These are phyloP conservation scores for Oehlia diaphana DNA, from an alignment of 192 early-diverging fungal species.

Conservation along the genomic window DNA sequence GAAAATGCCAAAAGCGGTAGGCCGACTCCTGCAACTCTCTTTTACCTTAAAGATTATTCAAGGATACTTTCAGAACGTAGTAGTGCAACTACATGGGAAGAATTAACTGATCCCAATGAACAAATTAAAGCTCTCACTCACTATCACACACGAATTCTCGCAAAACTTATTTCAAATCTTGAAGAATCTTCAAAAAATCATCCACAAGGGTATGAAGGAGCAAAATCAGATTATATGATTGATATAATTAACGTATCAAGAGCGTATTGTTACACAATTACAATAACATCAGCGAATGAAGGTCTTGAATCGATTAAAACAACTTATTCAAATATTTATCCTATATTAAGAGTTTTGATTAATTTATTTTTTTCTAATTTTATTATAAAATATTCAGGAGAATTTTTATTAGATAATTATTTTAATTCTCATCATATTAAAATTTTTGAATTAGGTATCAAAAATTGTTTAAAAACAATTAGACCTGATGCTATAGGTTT, in stretches of 20 bases:
- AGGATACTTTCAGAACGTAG: background rate
- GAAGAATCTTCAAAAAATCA: background rate
- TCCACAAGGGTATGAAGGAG: background rate
- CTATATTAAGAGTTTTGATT: background rate
- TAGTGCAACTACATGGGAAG: background rate
- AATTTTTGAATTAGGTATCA: slow-evolving; percentile 58
- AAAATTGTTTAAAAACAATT: slow-evolving; percentile 54
- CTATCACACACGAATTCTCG: background rate
- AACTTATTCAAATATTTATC: background rate
- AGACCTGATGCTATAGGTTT: slow-evolving; percentile 71
- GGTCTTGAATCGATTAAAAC: background rate
- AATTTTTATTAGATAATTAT: slow-evolving; percentile 78
- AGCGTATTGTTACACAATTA: background rate
- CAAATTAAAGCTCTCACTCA: background rate
- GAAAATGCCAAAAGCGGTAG: background rate
- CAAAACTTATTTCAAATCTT: background rate
- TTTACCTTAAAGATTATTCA: background rate
- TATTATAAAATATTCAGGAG: slow-evolving; percentile 67
- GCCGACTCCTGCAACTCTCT: background rate
- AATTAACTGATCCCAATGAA: background rate
- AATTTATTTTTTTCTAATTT: slow-evolving; percentile 48
- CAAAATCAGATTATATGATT: slow-evolving; percentile 7
- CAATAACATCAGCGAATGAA: background rate
- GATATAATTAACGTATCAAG: slow-evolving; percentile 1
- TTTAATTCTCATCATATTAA: slow-evolving; percentile 62